Evolutionary conservation across 2,329 filamentous ascomycete species (phyloP), one percentile per base, ranked within the genome.

Genomic region (Lasiodiplodia hormozganensis): DNA sequence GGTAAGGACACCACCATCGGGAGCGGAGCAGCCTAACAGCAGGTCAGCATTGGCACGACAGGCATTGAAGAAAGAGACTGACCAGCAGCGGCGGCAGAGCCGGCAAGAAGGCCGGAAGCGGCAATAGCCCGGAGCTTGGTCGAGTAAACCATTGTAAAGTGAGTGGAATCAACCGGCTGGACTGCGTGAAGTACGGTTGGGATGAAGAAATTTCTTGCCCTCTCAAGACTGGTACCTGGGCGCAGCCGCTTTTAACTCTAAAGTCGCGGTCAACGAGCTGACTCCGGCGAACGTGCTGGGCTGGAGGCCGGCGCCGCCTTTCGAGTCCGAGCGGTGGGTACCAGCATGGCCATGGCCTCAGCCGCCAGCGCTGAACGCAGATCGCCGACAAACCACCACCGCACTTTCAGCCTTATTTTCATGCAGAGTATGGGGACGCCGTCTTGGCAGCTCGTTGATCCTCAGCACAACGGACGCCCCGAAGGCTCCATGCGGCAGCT

Each of bases 191-290:
- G 25, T 47, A 18, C 54, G 51, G 34, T 56, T 65, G 49, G 16
- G 60, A 64, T 52, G 60, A 64, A 64, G 60, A 64, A 52, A 52
- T 31, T 25, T 52, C 60, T 64, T 64, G 60, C n/a, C 60, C 51
- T 65, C 51, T 56, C 25, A 56, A 54, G 10, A 47, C 36, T 28
- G 43, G 4, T 18, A 4, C 14, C 25, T 25, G 62, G 62, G 36
- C 28, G 18, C 28, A 12, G 6, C 25, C 31, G 47, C 38, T 56
- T 65, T 65, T 65, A 65, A 54, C 21, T 54, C 23, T 23, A 21
- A 65, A 65, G 51, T 56, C 62, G 62, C 62, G 62, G 49, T 65
- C 51, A 65, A 56, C 34, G 52, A 40, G 23, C 18, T 31, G 62
- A 64, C 43, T 52, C 60, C 60, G 43, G 38, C 21, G 40, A 25